phyloP scores from a whole-genome alignment of 176 grass and related monocot species.

The Phyllostachys edulis region DNA sequence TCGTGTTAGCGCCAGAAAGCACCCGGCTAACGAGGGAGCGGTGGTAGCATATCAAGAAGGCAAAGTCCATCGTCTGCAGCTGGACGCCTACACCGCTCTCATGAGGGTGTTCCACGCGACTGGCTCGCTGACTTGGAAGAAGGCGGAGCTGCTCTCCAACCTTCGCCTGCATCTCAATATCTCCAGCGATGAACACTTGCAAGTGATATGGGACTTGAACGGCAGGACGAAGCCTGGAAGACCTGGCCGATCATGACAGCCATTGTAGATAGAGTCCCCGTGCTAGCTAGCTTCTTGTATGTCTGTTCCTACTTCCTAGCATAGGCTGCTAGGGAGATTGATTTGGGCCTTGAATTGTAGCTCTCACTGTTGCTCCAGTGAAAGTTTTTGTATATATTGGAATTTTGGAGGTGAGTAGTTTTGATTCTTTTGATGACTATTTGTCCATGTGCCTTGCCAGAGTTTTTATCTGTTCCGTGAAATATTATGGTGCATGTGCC shows the following conservation, averaged over 20 bases:
- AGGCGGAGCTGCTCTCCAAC: conserved; percentile 56
- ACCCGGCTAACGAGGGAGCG: neutral
- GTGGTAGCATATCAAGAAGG: neutral
- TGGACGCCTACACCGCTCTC: conserved; percentile 56
- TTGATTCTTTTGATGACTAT: too few species aligned
- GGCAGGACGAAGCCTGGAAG: neutral
- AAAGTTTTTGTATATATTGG: neutral
- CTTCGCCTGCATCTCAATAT: conserved; percentile 63
- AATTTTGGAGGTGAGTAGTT: too few species aligned
- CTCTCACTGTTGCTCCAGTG: neutral
- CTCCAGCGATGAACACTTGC: conserved; percentile 67
- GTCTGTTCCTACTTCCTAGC: too few species aligned
- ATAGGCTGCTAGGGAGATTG: neutral
- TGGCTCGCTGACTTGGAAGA: conserved; percentile 61
- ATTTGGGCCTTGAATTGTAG: neutral
- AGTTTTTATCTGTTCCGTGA: too few species aligned
- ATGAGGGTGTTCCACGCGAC: conserved; percentile 60
- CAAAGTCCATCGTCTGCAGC: conserved; percentile 39
- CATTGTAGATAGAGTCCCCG: neutral
- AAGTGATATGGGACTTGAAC: conserved; percentile 39
- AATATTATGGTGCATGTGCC: too few species aligned
- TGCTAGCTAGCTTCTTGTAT: neutral
- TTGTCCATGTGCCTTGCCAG: too few species aligned
- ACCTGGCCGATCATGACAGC: neutral
- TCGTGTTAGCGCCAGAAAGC: neutral